These are phyloP conservation scores for Clonostachys sp. DNA, from an alignment of 2,329 filamentous ascomycete genomes.

Conservation along the genomic window DNA sequence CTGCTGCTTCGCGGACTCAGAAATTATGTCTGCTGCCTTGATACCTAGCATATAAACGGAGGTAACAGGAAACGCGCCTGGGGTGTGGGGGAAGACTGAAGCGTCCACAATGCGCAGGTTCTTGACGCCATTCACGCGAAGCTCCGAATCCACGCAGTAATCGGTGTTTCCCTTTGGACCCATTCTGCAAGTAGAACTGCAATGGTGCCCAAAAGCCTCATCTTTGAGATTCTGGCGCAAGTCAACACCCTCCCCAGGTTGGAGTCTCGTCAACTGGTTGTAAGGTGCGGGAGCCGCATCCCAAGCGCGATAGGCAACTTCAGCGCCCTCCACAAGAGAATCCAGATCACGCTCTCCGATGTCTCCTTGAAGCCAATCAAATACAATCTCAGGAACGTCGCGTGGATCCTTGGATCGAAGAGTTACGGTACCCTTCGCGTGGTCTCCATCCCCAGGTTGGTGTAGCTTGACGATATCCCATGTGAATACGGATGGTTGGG, in stretches of 20 bases:
- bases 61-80: no score
- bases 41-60: no score
- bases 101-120: constrained; percentile 27
- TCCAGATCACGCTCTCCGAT: not conserved
- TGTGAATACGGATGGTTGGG: constrained; percentile 2
- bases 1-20: no score
- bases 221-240: not conserved
- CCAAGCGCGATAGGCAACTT: not conserved
- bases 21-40: no score
- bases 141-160: constrained; percentile 35
- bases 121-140: constrained; percentile 24
- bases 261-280: constrained; percentile 29
- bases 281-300: not conserved
- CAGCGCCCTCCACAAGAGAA: not conserved
- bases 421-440: constrained; percentile 48
- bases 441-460: constrained; percentile 39
- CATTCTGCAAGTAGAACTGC: constrained; percentile 29
- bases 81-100: no score
- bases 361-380: constrained; percentile 27
- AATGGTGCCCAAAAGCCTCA: not conserved
- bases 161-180: constrained; percentile 43
- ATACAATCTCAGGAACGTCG: constrained; percentile 55
- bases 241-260: not conserved
- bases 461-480: constrained; percentile 48
- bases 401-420: constrained; percentile 55